Conservation (phyloP, 164 flowering plant genomes). For the Chimonanthus praecox region DNA sequence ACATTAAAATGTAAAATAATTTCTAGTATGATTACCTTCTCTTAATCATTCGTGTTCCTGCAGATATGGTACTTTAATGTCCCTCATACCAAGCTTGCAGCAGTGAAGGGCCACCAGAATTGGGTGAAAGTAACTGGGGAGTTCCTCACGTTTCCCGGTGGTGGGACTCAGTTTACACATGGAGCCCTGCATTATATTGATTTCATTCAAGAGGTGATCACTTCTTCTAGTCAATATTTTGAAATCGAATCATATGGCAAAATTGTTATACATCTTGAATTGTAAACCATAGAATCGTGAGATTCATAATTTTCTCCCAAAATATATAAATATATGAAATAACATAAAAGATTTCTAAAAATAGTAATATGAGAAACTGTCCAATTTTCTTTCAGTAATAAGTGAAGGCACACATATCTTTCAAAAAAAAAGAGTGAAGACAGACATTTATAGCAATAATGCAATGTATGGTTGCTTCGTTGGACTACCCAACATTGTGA, state of each 20-base stretch:
- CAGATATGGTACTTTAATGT: constrained; percentile 96
- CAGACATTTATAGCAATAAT: too few species aligned
- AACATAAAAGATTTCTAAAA: too few species aligned
- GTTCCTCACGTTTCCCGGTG: constrained; percentile 92
- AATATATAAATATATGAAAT: too few species aligned
- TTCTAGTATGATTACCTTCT: neutral
- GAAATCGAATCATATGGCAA: neutral
- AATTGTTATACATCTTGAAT: too few species aligned
- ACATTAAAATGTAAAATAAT: neutral
- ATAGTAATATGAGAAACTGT: too few species aligned
- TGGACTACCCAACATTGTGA: too few species aligned
- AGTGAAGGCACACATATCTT: too few species aligned
- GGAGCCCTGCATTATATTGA: constrained; percentile 97
- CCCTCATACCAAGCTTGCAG: constrained; percentile 90
- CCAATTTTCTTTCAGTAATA: too few species aligned
- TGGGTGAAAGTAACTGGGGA: constrained; percentile 95
- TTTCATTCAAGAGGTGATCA: constrained; percentile 61
- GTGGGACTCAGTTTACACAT: constrained; percentile 94
- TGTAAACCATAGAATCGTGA: too few species aligned
- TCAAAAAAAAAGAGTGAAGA: too few species aligned
- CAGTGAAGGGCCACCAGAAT: constrained; percentile 87
- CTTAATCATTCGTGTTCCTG: constrained; percentile 5
- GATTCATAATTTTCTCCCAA: too few species aligned
- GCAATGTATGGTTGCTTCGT: too few species aligned
- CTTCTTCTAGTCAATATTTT: neutral